phyloP scores from a whole-genome alignment of 2,329 filamentous ascomycete genomes.

The Fusarium oligoseptatum region DNA sequence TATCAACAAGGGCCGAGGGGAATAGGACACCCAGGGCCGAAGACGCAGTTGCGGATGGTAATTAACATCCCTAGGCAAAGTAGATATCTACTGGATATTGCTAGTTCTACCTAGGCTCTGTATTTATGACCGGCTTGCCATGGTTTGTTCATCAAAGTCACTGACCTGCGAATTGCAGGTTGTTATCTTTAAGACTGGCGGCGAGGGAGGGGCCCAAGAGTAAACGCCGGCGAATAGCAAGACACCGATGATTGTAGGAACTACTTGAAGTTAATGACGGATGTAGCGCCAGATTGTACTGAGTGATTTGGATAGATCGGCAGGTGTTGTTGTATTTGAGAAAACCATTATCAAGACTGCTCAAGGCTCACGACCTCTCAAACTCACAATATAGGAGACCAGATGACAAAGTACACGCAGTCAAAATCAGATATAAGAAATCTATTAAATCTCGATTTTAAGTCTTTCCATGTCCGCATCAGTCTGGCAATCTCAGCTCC shows the following conservation, averaged over 20 bases:
- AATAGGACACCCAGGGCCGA: too few species aligned
- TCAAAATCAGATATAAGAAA: slow-evolving; percentile 33
- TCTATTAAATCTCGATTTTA: slow-evolving; percentile 45
- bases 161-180: background rate
- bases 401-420: background rate
- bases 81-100: too few species aligned
- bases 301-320: background rate
- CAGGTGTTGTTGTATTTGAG: background rate
- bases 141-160: too few species aligned
- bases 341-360: background rate
- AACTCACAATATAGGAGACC: background rate
- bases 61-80: too few species aligned
- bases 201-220: background rate
- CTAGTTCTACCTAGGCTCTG: too few species aligned
- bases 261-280: too few species aligned
- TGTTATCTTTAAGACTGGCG: background rate
- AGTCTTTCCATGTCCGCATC: slow-evolving; percentile 36
- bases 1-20: background rate
- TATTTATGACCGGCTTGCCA: too few species aligned
- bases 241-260: background rate
- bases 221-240: background rate
- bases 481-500: slow-evolving; percentile 31
- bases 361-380: background rate
- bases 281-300: too few species aligned
- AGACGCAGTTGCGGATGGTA: too few species aligned